These are phyloP conservation scores for Penicillium corylophilum DNA, from an alignment of 2,329 filamentous ascomycete species.

Conservation along the genomic window DNA sequence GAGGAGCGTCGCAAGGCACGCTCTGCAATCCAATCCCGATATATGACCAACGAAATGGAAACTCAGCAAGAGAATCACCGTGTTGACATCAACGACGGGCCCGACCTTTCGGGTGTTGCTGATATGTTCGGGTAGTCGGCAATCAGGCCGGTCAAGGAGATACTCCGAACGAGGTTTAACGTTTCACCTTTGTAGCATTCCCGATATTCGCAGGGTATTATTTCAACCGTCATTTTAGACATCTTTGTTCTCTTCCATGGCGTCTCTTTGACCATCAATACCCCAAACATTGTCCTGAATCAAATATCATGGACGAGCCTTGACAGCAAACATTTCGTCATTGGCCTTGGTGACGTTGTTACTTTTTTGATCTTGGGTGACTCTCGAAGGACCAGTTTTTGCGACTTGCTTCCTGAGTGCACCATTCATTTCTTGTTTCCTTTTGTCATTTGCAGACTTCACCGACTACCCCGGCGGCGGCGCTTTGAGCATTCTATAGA, in stretches of 20 bases:
- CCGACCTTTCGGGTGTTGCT: slow-evolving; percentile 53
- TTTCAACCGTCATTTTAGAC: too few relatives aligned
- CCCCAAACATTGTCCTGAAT: background rate
- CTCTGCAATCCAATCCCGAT: slow-evolving; percentile 43
- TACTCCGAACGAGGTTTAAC: too few relatives aligned
- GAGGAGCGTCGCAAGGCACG: slow-evolving; percentile 45
- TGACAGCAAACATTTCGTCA: background rate
- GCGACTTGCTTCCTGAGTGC: slow-evolving; percentile 10
- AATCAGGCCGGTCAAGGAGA: background rate
- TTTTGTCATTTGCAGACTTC: slow-evolving; percentile 11
- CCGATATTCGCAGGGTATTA: too few relatives aligned
- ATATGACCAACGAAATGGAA: slow-evolving; percentile 47
- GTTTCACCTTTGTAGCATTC: too few relatives aligned
- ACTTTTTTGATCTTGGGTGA: background rate
- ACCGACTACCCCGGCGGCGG: slow-evolving; percentile 20
- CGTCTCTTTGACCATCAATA: background rate
- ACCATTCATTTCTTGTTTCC: slow-evolving; percentile 1
- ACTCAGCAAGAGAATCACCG: slow-evolving; percentile 41
- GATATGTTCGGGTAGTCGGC: slow-evolving; percentile 52
- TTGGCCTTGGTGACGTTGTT: background rate
- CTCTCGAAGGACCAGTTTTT: background rate
- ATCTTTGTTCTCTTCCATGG: too few relatives aligned
- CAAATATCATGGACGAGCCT: background rate
- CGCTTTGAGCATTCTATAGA: slow-evolving; percentile 19
- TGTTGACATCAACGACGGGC: slow-evolving; percentile 47